phyloP scores from a whole-genome alignment of 352 stramenopile species.

The Aphanomyces euteiches region DNA sequence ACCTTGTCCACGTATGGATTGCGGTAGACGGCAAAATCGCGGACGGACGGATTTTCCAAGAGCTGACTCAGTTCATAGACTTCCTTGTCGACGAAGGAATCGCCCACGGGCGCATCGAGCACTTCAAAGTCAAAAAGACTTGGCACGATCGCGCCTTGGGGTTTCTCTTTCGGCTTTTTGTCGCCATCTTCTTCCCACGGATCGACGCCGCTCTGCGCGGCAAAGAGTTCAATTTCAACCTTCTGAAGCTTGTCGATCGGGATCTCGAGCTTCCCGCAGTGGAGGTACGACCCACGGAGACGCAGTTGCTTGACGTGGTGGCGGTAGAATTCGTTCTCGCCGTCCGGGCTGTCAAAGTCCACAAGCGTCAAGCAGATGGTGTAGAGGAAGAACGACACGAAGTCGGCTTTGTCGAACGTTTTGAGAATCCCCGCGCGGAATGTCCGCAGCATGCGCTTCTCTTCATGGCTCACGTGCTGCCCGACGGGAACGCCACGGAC shows the following conservation, averaged over 20 bases:
- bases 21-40: slow-evolving; percentile 17
- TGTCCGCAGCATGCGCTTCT: slow-evolving; percentile 20
- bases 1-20: slow-evolving; percentile 14
- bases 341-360: not conserved
- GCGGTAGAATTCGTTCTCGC: slow-evolving; percentile 11
- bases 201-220: not conserved
- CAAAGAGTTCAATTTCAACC: slow-evolving; percentile 8
- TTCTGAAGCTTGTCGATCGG: slow-evolving; percentile 24
- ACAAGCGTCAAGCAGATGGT: slow-evolving; percentile 13
- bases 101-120: slow-evolving; percentile 16
- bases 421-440: slow-evolving; percentile 26
- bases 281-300: slow-evolving; percentile 2
- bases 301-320: slow-evolving; percentile 12
- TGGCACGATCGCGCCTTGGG: not conserved
- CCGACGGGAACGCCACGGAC: not conserved
- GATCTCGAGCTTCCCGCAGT: slow-evolving; percentile 27
- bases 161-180: slow-evolving; percentile 5
- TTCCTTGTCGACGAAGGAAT: slow-evolving; percentile 26
- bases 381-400: slow-evolving; percentile 28
- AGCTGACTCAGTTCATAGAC: slow-evolving; percentile 14
- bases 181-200: not conserved
- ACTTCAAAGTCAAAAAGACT: slow-evolving; percentile 22
- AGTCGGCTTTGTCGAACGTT: slow-evolving; percentile 10
- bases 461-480: slow-evolving; percentile 10
- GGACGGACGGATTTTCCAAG: slow-evolving; percentile 21